Conservation (phyloP, 1,284 basidiomycete genomes). For the Anthracocystis setariae region DNA sequence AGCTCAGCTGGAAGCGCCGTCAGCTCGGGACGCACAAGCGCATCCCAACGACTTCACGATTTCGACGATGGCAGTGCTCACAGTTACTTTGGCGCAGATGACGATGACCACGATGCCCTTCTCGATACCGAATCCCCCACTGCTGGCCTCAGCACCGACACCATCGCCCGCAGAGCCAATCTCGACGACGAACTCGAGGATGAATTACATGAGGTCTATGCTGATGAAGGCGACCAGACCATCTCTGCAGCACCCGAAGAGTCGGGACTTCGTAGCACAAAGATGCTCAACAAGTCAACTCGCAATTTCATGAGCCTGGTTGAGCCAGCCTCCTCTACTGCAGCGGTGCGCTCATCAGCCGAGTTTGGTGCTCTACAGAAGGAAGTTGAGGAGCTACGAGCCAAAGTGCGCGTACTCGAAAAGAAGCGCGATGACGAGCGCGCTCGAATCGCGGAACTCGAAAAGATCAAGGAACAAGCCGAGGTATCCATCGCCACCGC, state of each 20-base stretch:
- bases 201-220: too few species aligned
- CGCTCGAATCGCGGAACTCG: slow-evolving; percentile 83
- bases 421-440: slow-evolving; percentile 86
- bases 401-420: slow-evolving; percentile 85
- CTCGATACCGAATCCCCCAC: slow-evolving; percentile 1
- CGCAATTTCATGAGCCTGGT: slow-evolving; percentile 55
- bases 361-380: slow-evolving; percentile 49
- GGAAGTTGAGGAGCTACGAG: slow-evolving; percentile 75
- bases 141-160: not conserved
- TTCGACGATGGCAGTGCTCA: slow-evolving; percentile 11
- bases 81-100: slow-evolving; percentile 15
- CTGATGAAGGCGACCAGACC: slow-evolving; percentile 32
- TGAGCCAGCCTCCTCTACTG: slow-evolving; percentile 24
- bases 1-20: slow-evolving; percentile 37
- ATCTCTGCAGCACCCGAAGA: slow-evolving; percentile 24
- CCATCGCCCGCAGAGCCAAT: slow-evolving; percentile 5
- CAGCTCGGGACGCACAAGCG: slow-evolving; percentile 41
- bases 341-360: slow-evolving; percentile 22
- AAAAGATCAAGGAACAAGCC: slow-evolving; percentile 81
- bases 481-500: slow-evolving; percentile 81
- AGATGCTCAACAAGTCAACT: slow-evolving; percentile 38
- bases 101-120: slow-evolving; percentile 17
- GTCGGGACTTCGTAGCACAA: slow-evolving; percentile 27
- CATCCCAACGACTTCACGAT: slow-evolving; percentile 26
- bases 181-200: slow-evolving; percentile 5